Evolutionary conservation across 2,329 filamentous ascomycete genomes (phyloP), one percentile per base, ranked within the genome.

Genomic region (Colletotrichum tamarilloi): DNA sequence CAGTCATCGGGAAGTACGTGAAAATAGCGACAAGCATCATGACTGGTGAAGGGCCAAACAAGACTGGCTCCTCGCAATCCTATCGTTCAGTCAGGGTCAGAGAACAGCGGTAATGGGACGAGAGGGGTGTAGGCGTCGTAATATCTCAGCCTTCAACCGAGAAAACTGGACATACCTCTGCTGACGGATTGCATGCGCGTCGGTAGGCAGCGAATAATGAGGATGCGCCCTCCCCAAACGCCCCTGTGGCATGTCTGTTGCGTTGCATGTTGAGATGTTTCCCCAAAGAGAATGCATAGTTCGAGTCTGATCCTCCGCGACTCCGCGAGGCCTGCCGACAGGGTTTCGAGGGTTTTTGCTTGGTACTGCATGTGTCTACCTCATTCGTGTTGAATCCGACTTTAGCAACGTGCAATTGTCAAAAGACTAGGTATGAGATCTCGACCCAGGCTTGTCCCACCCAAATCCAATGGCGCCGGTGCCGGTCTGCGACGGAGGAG

Each of bases 1-100:
- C 67, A 67, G 67, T 73, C 62, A 67, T 62, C 67, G 58, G 56
- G 66, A 19, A 56, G 62, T 62, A 24, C 46, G 14, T 55, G 22
- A 26, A 19, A 22, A 49, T 22, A 49, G 58, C 19, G 56, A 52
- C 60, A 62, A 57, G 55, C 59, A 62, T 60, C 30, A 53, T 69
- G 60, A 56, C 59, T 72, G 59, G 63, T 66, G 56, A 32, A 49
- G 22, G 64, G 22, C 38, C 16, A 42, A 30, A 32, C 59, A 58
- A 69, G 66, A 64, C 55, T 24, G 22, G 19, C 35, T 53, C 22
- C 38, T 62, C 4, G 22, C 52, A 62, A 62, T 53, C 22, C 42
- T n/a, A 52, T 58, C 62, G 42, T 56, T 65, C 14, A 56, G 46
- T 56, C 63, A 9, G 63, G 35, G 55, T 62, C 70, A 55, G 55